Evolutionary conservation across 2,329 filamentous ascomycete genomes (phyloP).

Genomic region (Colletotrichum lentis): DNA sequence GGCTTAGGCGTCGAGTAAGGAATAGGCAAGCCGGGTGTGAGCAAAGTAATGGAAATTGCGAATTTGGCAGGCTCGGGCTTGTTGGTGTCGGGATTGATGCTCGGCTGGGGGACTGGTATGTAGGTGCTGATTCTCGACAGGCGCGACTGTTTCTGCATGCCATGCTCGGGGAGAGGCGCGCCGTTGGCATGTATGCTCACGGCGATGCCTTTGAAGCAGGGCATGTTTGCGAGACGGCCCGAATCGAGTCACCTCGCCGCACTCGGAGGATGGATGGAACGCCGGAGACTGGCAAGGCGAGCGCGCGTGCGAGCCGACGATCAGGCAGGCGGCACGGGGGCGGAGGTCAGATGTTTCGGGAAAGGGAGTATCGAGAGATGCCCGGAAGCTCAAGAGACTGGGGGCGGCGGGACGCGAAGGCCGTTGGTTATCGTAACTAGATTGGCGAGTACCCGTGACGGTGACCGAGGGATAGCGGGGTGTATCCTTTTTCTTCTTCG

Average conservation of each 20-base stretch:
- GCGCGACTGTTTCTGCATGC: slow-evolving; percentile 91
- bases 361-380: background rate
- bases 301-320: background rate
- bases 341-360: background rate
- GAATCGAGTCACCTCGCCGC: slow-evolving; percentile 5
- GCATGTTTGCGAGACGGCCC: slow-evolving; percentile 62
- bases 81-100: slow-evolving; percentile 67
- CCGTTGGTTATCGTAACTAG: slow-evolving; percentile 2
- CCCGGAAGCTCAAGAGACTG: background rate
- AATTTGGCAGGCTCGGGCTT: slow-evolving; percentile 95
- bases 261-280: background rate
- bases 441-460: background rate
- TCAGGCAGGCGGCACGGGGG: background rate
- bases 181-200: slow-evolving; percentile 90
- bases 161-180: slow-evolving; percentile 87
- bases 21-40: slow-evolving; percentile 86
- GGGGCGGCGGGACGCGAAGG: background rate
- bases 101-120: slow-evolving; percentile 92
- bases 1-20: slow-evolving; percentile 92
- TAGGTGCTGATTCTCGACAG: slow-evolving; percentile 94
- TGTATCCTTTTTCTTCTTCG: background rate
- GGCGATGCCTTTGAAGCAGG: slow-evolving; percentile 99
- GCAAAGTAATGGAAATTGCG: slow-evolving; percentile 95
- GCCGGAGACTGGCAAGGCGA: background rate
- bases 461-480: slow-evolving; percentile 12